phyloP scores from a whole-genome alignment of 2,329 filamentous ascomycete genomes.

The Huntiella bhutanensis region DNA sequence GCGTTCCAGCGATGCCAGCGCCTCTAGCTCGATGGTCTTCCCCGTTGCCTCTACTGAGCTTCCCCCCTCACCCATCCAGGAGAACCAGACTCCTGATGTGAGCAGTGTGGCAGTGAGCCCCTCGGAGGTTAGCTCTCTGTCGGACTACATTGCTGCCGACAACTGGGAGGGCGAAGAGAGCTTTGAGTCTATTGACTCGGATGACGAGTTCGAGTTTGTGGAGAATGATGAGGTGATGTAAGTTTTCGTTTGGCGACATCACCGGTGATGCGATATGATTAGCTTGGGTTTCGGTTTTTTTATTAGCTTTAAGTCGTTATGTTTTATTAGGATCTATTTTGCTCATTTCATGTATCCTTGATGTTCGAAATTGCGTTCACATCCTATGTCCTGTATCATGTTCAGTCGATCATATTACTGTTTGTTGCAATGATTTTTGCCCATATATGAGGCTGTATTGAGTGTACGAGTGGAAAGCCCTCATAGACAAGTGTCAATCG shows the following conservation, averaged over 20 bases:
- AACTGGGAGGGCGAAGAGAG: slow-evolving; percentile 51
- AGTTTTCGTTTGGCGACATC: slow-evolving; percentile 16
- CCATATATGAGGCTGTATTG: too few species aligned
- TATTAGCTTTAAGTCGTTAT: not conserved
- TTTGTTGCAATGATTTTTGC: too few species aligned
- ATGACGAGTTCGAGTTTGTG: slow-evolving; percentile 95
- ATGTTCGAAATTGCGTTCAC: not conserved
- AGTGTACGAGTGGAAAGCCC: too few species aligned
- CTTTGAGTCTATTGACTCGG: slow-evolving; percentile 87
- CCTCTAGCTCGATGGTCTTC: slow-evolving; percentile 32
- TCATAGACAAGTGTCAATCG: too few species aligned
- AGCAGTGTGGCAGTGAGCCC: not conserved
- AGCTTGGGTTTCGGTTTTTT: slow-evolving; percentile 9
- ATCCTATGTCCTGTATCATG: not conserved
- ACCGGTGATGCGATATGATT: not conserved
- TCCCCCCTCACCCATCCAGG: too few species aligned
- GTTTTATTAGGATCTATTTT: not conserved
- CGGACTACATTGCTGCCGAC: slow-evolving; percentile 33
- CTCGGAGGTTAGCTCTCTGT: slow-evolving; percentile 18
- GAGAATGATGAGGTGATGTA: slow-evolving; percentile 63
- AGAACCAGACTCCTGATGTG: not conserved
- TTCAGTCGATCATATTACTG: too few species aligned
- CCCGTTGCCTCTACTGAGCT: slow-evolving; percentile 17
- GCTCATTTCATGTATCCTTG: not conserved
- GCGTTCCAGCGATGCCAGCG: slow-evolving; percentile 18